Conservation (phyloP, 75 land plant genomes). For the Gnetum montanum region DNA sequence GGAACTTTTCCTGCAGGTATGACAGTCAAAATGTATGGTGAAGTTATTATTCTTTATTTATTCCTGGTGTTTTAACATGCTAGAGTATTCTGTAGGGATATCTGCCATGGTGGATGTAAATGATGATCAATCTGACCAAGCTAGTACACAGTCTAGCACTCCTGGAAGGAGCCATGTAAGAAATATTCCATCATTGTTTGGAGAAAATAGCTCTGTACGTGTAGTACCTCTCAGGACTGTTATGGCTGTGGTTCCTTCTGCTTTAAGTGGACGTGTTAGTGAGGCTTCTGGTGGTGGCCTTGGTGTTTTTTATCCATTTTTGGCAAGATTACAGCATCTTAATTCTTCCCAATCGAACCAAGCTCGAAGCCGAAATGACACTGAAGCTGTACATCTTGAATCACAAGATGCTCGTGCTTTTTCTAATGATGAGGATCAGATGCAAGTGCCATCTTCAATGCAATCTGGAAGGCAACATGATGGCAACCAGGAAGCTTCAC, state of each 20-base stretch:
- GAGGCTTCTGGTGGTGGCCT: slow-evolving; percentile 16
- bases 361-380: slow-evolving; percentile 2
- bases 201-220: slow-evolving; percentile 46
- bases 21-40: no score
- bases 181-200: slow-evolving; percentile 11
- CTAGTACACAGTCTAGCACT: no score
- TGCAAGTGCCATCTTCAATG: slow-evolving; percentile 4
- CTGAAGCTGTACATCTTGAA: slow-evolving; percentile 10
- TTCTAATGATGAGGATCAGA: background rate
- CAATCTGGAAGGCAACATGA: background rate
- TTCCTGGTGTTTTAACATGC: no score
- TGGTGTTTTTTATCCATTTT: slow-evolving; percentile 49
- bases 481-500: background rate
- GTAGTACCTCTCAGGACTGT: slow-evolving; percentile 58
- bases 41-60: no score
- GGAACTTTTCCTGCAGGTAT: slow-evolving; percentile 33
- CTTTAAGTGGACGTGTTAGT: slow-evolving; percentile 9
- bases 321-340: slow-evolving; percentile 55
- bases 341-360: slow-evolving; percentile 13
- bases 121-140: no score
- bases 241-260: slow-evolving; percentile 45
- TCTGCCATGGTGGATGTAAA: no score
- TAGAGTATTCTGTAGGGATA: no score
- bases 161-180: no score
- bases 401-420: slow-evolving; percentile 3